Base-by-base conservation (phyloP, 83 land plant genomes). In the Picea abies region DNA sequence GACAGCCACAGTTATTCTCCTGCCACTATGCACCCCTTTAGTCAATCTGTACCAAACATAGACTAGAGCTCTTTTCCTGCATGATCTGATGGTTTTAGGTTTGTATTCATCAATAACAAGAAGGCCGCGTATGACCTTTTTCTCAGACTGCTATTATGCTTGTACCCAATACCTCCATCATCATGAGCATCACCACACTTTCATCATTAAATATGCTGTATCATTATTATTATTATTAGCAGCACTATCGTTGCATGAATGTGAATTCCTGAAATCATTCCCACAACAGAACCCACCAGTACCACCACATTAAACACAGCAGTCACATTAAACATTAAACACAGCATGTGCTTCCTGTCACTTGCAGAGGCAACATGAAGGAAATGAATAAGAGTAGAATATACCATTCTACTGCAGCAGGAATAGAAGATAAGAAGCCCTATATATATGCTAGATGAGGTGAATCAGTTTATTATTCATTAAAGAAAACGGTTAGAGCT, bases 161-260 rank as follows among this genome's bases (percentile, higher is more conserved):
- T n/a, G 77, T 73, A 41, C 58, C 23, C n/a, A 44, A 11, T 9
- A 44, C 52, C 47, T n/a, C 77, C 52, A 11, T 4, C 41, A 39
- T 44, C 77, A 73, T 73, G 20, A 73, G n/a, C 22, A 73, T 73
- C 52, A 17, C 77, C 77, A 73, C 77, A 68, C 32, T 22, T 26
- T 68, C 71, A 14, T 12, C 77, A 73, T 73, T 23, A 6, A n/a
- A 49, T 20, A 20, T 52, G 47, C n/a, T 44, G 77, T 41, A 73
- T 73, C 11, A 20, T 41, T n/a, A 8, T 4, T 23, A 73, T 73
- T 44, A 73, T 73, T 20, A 73, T 3, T 73, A 37, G 77, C 77
- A 44, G 58, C 77, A 73, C 77, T 73, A 73, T 73, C 77, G n/a
- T 73, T 12, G 3, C 58, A 56, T 56, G 15, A 11, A 56, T 56